Percentiles rank a stretch among this genome's conserved stretches.
phyloP scores from a whole-genome alignment of 441 rosid species.

The Pelargonium cotyledonis region DNA sequence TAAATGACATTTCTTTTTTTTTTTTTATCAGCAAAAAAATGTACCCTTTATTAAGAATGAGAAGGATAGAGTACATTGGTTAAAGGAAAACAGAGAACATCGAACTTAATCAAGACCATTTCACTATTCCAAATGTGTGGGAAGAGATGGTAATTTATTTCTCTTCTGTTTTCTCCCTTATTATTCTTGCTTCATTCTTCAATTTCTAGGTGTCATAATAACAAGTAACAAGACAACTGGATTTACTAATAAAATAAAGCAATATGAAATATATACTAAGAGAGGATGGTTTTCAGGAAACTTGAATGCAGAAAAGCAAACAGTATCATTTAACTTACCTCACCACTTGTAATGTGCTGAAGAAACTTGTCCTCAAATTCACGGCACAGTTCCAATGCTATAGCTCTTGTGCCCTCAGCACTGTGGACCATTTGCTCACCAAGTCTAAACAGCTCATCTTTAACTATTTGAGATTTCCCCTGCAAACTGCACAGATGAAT shows the following conservation, averaged over 20 bases:
- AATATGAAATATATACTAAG: not conserved
- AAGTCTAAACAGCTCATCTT: conserved; percentile 75
- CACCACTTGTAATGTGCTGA: conserved; percentile 75
- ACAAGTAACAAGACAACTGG: not conserved
- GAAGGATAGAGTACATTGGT: too few relatives aligned
- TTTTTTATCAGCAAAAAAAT: too few relatives aligned
- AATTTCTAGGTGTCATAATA: not conserved
- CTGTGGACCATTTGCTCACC: conserved; percentile 78
- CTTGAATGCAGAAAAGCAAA: conserved; percentile 1
- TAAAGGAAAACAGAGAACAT: too few relatives aligned
- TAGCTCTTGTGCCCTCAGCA: conserved; percentile 90
- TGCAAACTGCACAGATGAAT: conserved; percentile 54
- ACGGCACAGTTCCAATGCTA: conserved; percentile 95
- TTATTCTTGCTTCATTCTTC: not conserved
- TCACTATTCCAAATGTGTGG: not conserved
- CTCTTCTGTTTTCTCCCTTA: not conserved
- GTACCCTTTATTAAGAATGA: too few relatives aligned
- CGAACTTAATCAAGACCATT: not conserved
- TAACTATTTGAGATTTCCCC: conserved; percentile 76
- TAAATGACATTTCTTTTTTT: not conserved
- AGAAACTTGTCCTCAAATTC: conserved; percentile 97
- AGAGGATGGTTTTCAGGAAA: not conserved
- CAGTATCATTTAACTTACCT: conserved; percentile 37
- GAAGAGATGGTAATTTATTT: not conserved
- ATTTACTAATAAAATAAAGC: not conserved